Base-by-base conservation (phyloP, 2,329 filamentous ascomycete genomes). In the Arthrinium phaeospermum region DNA sequence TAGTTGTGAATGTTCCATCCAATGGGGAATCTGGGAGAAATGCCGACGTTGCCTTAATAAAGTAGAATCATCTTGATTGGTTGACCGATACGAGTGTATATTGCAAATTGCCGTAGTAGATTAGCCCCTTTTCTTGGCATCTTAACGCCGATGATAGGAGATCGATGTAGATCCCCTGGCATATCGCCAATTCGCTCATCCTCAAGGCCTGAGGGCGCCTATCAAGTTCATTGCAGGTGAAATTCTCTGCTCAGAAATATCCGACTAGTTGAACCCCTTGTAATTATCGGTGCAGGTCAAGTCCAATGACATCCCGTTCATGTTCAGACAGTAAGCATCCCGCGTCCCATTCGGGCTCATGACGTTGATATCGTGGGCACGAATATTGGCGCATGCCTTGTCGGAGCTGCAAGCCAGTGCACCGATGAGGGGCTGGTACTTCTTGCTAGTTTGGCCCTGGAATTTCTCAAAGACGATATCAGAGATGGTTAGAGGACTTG, bases 381-480 rank as follows among this genome's bases (percentile, higher is more conserved):
- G 57, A 4, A 64, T 64, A 14, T 64, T 41, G 3, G 34, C 8
- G 10, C 57, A 64, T 10, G 57, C 57, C 10, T 13, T 37, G 3
- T 41, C 19, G 0, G 57, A 64, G 34, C 57, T 64, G 73, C 86
- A 88, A 12, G 86, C 83, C 71, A 88, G 81, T 1, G 82, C 85
- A 13, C 83, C 85, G 41, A 86, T 84, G 45, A 83, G 74, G 1
- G 85, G 85, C 27, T 84, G 80, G 68, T 84, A 77, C 68, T 82
- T 83, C 7, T 77, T 81, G 19, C 82, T 86, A 2, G 89, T 90
- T 1, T 83, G 87, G 0, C 90, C 90, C 30, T 72, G 76, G 77
- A 92, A 87, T 74, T 91, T 87, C 73, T 83, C 87, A 77, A 91
- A 88, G 5, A 83, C 81, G 67, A 91, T 81, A 73, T 91, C 85